A percentile compares a stretch with the other conserved stretches of the same genome.
Evolutionary conservation across 345 rosid genomes (phyloP).

Genomic region (rapeseed (Brassica napus)): Da-Ae NC_063452.1:64888001-64888500

Average conservation of each 20-base stretch:
- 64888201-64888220: slow-evolving; percentile 54
- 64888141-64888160: slow-evolving; percentile 69
- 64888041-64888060: slow-evolving; percentile 58
- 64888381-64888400: slow-evolving; percentile 60
- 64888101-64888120: slow-evolving; percentile 68
- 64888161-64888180: slow-evolving; percentile 53
- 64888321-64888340: slow-evolving; percentile 61
- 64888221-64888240: slow-evolving; percentile 64
- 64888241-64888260: slow-evolving; percentile 50
- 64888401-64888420: slow-evolving; percentile 64
- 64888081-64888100: slow-evolving; percentile 78
- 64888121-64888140: slow-evolving; percentile 66
- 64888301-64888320: slow-evolving; percentile 60
- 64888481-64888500: slow-evolving; percentile 45
- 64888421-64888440: slow-evolving; percentile 43
- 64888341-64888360: slow-evolving; percentile 64
- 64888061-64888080: slow-evolving; percentile 71
- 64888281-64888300: slow-evolving; percentile 62
- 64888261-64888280: slow-evolving; percentile 56
- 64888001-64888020: slow-evolving; percentile 65
- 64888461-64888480: slow-evolving; percentile 46
- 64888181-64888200: slow-evolving; percentile 70
- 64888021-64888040: slow-evolving; percentile 55
- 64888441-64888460: slow-evolving; percentile 51
- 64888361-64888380: slow-evolving; percentile 54